Conservation (phyloP, 805 yeast species). For the Saccharomycopsis amapae region DNA sequence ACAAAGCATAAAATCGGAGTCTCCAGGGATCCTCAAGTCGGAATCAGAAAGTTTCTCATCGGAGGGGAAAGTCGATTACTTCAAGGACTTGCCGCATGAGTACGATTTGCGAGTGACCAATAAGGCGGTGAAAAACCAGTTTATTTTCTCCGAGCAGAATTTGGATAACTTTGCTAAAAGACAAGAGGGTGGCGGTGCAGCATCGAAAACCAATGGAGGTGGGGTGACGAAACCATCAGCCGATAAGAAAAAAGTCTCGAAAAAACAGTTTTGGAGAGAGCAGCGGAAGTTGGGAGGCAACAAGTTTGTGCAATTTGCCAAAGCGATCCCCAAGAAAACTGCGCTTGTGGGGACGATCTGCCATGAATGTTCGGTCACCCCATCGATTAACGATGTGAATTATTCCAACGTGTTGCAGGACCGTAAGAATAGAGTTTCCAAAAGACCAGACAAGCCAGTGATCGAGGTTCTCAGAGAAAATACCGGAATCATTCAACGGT, state of each 20-base stretch:
- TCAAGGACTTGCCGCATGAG: constrained; percentile 65
- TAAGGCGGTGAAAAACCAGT: constrained; percentile 77
- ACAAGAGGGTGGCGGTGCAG: constrained; percentile 28
- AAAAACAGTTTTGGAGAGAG: constrained; percentile 11
- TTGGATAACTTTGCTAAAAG: constrained; percentile 34
- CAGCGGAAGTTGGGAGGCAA: constrained; percentile 25
- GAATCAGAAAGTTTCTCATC: neutral
- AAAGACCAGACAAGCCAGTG: constrained; percentile 47
- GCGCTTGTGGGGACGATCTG: constrained; percentile 78
- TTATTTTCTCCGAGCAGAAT: constrained; percentile 82
- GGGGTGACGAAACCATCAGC: constrained; percentile 25
- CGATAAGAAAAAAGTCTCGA: constrained; percentile 5
- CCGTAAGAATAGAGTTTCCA: constrained; percentile 40
- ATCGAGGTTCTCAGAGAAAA: constrained; percentile 57
- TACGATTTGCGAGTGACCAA: constrained; percentile 76
- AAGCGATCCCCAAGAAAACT: constrained; percentile 84
- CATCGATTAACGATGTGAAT: constrained; percentile 65
- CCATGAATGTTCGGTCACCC: constrained; percentile 87
- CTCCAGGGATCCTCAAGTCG: neutral
- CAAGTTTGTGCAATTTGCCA: constrained; percentile 69
- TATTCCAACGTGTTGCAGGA: constrained; percentile 57
- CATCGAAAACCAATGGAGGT: constrained; percentile 31
- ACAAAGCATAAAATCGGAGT: neutral
- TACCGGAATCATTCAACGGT: constrained; percentile 58
- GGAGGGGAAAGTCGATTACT: constrained; percentile 30